Base-by-base conservation (phyloP, 176 grass and related monocot species). In the Luzula sylvatica region DNA sequence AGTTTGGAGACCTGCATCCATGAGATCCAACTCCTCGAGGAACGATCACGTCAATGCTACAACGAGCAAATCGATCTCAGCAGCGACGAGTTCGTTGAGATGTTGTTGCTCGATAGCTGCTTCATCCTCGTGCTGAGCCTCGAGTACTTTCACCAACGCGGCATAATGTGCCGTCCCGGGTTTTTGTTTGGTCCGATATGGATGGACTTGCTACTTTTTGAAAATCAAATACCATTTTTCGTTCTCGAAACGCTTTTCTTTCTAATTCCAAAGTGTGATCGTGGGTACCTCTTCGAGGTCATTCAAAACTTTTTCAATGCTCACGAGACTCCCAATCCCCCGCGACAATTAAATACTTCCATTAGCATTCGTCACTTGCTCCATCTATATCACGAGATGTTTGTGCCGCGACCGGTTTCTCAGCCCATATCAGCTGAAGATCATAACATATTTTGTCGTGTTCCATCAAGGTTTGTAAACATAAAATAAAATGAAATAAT, bases 61-160 rank as follows among this genome's bases (percentile, higher is more conserved):
- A 40, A 27, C 5, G 54, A 35, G 2, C 20, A 12, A 5, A 52
- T 68, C 11, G 4, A 8, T 15, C 49, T 68, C 27, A 12, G 39
- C n/a, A 25, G 45, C 11, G 46, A 55, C 15, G 24, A 14, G 64
- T 40, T 55, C 9, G 49, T 68, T 35, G 47, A 44, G 62, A 68
- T 68, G 64, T 46, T 55, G 17, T n/a, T 68, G 47, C 64, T 68
- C 16, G 47, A 51, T 41, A 46, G 48, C 11, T 68, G 54, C 29
- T 57, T 57, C 9, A 39, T 57, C 29, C 54, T 57, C 38, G 54
- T 35, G 15, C 28, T 35, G 26, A 5, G n/a, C 20, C 28, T 6
- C n/a, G 49, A 65, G 60, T 45, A 20, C 21, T 5, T 46, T 17
- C 24, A 50, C 6, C 12, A 20, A 64, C 42, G n/a, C 25, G 21